Evolutionary conservation across 140 eudicot genomes (phyloP).

Genomic region (Cichorium intybus): DNA sequence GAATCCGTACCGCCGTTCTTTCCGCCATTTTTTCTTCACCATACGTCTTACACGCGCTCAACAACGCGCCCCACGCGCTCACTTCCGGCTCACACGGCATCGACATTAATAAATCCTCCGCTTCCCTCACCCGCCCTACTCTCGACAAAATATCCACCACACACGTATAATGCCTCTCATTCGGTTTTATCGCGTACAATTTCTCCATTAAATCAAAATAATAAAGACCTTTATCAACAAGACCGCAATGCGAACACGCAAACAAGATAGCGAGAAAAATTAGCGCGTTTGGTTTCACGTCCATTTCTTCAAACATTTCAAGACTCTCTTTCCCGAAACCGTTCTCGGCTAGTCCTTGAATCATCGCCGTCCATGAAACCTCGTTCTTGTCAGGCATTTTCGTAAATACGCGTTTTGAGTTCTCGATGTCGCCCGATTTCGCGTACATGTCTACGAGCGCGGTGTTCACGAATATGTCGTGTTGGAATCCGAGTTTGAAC

Average conservation of each 20-base stretch:
- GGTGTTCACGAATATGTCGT: conserved; percentile 52
- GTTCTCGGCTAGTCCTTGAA: conserved; percentile 81
- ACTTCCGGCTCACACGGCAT: conserved; percentile 65
- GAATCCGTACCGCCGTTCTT: conserved; percentile 42
- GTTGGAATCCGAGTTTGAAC: conserved; percentile 50
- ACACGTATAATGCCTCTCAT: conserved; percentile 55
- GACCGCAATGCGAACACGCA: conserved; percentile 81
- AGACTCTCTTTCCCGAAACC: conserved; percentile 64
- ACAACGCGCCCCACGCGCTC: conserved; percentile 68
- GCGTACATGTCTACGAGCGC: conserved; percentile 75
- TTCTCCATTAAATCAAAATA: conserved; percentile 61
- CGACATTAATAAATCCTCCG: conserved; percentile 40
- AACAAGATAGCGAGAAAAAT: conserved; percentile 52
- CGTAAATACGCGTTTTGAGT: conserved; percentile 40
- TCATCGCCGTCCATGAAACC: conserved; percentile 80
- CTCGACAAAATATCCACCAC: conserved; percentile 69
- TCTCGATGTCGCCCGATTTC: conserved; percentile 57
- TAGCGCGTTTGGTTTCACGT: conserved; percentile 54
- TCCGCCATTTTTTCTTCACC: conserved; percentile 47
- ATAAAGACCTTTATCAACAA: conserved; percentile 54
- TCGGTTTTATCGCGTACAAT: conserved; percentile 46
- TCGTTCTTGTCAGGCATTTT: conserved; percentile 48
- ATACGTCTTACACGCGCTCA: conserved; percentile 63
- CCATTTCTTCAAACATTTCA: conserved; percentile 51
- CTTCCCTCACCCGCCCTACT: conserved; percentile 60